These are phyloP conservation scores for Apiospora malaysiana DNA, from an alignment of 2,329 filamentous ascomycete species.

Conservation along the genomic window DNA sequence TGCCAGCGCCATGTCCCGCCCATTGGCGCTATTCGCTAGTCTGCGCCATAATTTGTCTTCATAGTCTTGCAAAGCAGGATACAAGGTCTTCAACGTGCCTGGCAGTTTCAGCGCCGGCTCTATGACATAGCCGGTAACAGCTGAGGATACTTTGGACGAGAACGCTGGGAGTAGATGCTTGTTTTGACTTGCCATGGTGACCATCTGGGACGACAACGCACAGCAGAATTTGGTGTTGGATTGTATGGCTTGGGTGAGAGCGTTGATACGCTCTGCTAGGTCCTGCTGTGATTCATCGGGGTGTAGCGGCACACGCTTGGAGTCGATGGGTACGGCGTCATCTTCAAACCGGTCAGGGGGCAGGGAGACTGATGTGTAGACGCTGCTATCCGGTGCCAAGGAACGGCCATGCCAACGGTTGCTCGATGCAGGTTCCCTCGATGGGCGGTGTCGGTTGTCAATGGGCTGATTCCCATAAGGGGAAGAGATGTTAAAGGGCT, in stretches of 20 bases:
- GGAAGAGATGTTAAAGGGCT: neutral
- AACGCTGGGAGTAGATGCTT: slow-evolving; percentile 26
- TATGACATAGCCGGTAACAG: slow-evolving; percentile 27
- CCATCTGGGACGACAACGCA: slow-evolving; percentile 26
- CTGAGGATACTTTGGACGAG: slow-evolving; percentile 21
- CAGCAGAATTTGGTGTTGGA: slow-evolving; percentile 25
- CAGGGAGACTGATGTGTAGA: neutral
- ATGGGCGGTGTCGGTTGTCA: neutral
- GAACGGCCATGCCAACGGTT: neutral
- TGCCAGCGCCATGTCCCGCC: slow-evolving; percentile 24
- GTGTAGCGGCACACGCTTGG: slow-evolving; percentile 19
- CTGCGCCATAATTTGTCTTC: slow-evolving; percentile 26
- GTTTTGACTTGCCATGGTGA: slow-evolving; percentile 28
- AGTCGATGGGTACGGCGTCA: slow-evolving; percentile 24
- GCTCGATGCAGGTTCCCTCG: neutral
- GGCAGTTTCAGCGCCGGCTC: slow-evolving; percentile 25
- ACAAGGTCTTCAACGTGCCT: slow-evolving; percentile 25
- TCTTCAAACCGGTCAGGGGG: slow-evolving; percentile 21
- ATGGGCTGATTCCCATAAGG: neutral
- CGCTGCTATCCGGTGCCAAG: neutral
- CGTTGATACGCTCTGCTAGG: slow-evolving; percentile 27
- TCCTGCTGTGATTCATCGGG: slow-evolving; percentile 26
- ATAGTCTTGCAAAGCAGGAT: slow-evolving; percentile 25
- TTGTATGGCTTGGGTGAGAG: slow-evolving; percentile 24
- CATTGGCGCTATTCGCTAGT: slow-evolving; percentile 23